A percentile compares a stretch with the other conserved stretches of the same genome.
phyloP scores from a whole-genome alignment of 73 alveolate species.

The Paramecium primaurelia region DNA sequence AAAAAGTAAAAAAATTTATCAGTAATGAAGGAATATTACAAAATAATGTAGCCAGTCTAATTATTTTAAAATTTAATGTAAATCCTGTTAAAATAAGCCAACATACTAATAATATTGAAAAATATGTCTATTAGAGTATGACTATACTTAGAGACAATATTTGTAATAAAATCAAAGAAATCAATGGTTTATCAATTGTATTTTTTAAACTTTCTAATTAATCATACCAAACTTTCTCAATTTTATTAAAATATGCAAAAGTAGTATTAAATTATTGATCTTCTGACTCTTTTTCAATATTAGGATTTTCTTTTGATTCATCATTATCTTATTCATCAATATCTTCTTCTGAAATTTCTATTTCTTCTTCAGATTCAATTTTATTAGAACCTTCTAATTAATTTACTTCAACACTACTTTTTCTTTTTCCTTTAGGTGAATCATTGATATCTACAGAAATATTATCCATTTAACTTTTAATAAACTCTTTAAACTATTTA shows the following conservation, averaged over 20 bases:
- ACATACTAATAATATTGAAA: background rate
- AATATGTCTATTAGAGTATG: background rate
- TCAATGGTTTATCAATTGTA: background rate
- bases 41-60: background rate
- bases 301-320: background rate
- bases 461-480: background rate
- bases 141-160: background rate
- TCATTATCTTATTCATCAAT: background rate
- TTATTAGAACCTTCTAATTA: background rate
- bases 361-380: background rate
- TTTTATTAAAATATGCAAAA: background rate
- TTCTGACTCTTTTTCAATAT: background rate
- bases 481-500: background rate
- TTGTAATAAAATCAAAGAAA: background rate
- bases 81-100: slow-evolving; percentile 29
- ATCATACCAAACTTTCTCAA: background rate
- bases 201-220: background rate
- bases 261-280: background rate
- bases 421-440: background rate
- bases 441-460: background rate
- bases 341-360: background rate
- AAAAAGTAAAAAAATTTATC: slow-evolving; percentile 11
- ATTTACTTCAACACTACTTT: background rate
- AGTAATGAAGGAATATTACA: background rate
- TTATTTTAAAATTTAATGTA: background rate